Base-by-base conservation (phyloP, 1,284 basidiomycete species). In the Irpex sp. region DNA sequence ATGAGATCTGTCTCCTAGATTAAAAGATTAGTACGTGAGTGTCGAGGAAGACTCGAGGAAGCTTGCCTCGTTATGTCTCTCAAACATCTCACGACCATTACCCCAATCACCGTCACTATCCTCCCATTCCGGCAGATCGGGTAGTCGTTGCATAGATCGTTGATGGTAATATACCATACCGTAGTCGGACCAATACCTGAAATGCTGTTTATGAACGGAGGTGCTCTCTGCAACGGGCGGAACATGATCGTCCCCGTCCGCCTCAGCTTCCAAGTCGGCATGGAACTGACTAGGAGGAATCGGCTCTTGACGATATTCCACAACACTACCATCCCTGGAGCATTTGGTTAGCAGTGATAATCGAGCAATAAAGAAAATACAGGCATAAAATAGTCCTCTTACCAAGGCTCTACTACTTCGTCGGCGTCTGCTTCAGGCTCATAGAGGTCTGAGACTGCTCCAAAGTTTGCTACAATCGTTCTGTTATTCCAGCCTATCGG, bases 101-200 rank as follows among this genome's bases (percentile, higher is more conserved):
- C 71, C 74, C 91, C 91, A 92, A 65, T 84, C 80, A 5, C 81
- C 82, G 62, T 82, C 81, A 3, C 74, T 65, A 55, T 75, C 71
- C 66, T 86, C 85, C 81, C 83, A 83, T 38, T 84, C 83, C 8
- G 81, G 72, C 34, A 76, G 70, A 66, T 88, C 85, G 9, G 88
- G 85, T 19, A 93, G 68, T 59, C 79, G 79, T 67, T 92, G 89
- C 9, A 89, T 71, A 9, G 86, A 84, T 64, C 84, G 82, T 17
- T 88, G 88, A 65, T 82, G 77, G 71, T 87, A 88, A 72, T 82
- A 87, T 21, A 91, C 81, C 36, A 88, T 86, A 67, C 79, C 89
- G 68, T 85, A 92, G 75, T 93, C 91, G 2, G 91, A 91, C 91
- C 91, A 93, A 71, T 83, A 91, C 66, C 85, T 81, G 64, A 89